Evolutionary conservation across 78 protist genomes (phyloP), one percentile per base, ranked within the genome.

Genomic region (Speleostelium caveatum): DNA sequence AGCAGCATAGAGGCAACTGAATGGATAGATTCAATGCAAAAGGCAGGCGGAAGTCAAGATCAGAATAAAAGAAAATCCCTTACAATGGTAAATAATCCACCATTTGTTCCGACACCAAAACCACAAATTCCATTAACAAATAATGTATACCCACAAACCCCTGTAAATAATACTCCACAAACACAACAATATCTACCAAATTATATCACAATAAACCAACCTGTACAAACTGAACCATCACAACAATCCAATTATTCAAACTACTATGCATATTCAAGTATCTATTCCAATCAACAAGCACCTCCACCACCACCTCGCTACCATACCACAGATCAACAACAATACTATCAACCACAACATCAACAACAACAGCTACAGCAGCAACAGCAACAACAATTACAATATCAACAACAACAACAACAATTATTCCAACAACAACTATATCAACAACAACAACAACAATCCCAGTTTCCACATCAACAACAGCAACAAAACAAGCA

Each of bases 1-100:
- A 33, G 49, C 1, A 58, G 45, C 5, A 10, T 42, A 16, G 79
- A 80, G 6, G 28, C 58, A 26, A 14, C 10, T 45, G 68, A 59
- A 32, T 80, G 90, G 90, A 30, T 80, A 28, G 3, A 14, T 21
- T 5, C n/a, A 30, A 42, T 80, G 36, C 67, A 56, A 8, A 42
- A 28, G 8, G 90, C 90, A 2, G 41, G 61, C 16, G 73, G 62
- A 35, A 39, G 63, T 32, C 41, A 26, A 49, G 30, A 42, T 49
- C 71, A 66, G 36, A 33, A 38, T n/a, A 28, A 36, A 35, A 38
- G 36, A 30, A 66, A 33, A 66, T 36, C 73, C 12, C 4, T 7
- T 22, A 17, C 45, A 38, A 32, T 35, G 22, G 22, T 38, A 39
- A 14, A 38, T 5, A 7, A 26, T 10, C 49, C 12, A 24, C 60